These are phyloP conservation scores for Globisporangium paroecandrum DNA, from an alignment of 352 stramenopile species.

Conservation along the genomic window DNA sequence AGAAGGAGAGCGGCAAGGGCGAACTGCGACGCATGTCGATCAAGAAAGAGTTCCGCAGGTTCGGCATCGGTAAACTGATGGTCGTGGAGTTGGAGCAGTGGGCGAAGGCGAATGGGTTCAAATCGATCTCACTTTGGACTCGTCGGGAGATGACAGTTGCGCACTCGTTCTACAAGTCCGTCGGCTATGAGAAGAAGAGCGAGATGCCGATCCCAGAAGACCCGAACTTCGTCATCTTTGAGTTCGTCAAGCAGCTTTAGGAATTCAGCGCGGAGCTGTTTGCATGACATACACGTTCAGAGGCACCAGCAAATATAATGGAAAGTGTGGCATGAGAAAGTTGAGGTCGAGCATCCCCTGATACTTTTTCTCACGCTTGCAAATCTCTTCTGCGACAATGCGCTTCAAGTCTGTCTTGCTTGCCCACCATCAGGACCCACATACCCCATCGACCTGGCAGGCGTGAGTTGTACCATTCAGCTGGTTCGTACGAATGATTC, in stretches of 20 bases:
- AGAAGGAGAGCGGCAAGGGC: slow-evolving; percentile 23
- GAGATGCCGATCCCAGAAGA: slow-evolving; percentile 32
- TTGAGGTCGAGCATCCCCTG: too few species aligned
- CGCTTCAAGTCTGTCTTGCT: too few species aligned
- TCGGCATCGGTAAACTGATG: slow-evolving; percentile 36
- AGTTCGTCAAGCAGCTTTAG: slow-evolving; percentile 33
- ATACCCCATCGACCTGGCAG: too few species aligned
- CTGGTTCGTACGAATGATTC: not conserved
- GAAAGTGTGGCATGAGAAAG: not conserved
- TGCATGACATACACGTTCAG: not conserved
- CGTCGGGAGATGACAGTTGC: slow-evolving; percentile 30
- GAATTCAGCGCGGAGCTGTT: too few species aligned
- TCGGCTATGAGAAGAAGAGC: slow-evolving; percentile 27
- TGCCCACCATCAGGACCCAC: too few species aligned
- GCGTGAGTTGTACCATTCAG: too few species aligned
- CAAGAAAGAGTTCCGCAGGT: slow-evolving; percentile 28
- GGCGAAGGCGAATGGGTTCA: slow-evolving; percentile 29
- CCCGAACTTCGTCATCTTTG: slow-evolving; percentile 30
- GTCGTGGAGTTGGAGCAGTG: slow-evolving; percentile 41
- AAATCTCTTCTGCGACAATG: too few species aligned
- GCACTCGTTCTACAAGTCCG: slow-evolving; percentile 29
- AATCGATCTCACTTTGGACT: slow-evolving; percentile 30
- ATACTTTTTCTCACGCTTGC: too few species aligned
- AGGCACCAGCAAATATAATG: not conserved
- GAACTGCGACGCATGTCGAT: slow-evolving; percentile 51